Base-by-base conservation (phyloP, 108 stramenopile species). In the Seminavis robusta region DNA sequence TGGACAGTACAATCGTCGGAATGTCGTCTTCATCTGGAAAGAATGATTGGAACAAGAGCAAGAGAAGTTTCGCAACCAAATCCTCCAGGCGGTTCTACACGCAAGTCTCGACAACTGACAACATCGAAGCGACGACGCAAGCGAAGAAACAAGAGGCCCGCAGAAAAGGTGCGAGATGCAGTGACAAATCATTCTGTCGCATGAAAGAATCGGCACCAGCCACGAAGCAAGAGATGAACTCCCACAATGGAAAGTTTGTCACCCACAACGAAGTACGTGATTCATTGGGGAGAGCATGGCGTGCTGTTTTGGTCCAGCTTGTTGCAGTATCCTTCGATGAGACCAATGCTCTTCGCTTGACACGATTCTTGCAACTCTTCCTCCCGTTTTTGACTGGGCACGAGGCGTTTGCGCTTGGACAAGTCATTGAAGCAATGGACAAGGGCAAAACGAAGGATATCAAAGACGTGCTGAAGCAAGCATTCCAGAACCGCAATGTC, bases 401-500 rank as follows among this genome's bases (percentile, higher is more conserved):
- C 39, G 71, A 73, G 31, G 32, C 65, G 0, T 67, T 67, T 38
- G 16, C 67, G 11, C 2, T 73, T 9, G 65, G 46, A 3, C 53
- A 67, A 27, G 15, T 73, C 30, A 60, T 73, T 24, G 47, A 66
- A 31, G 71, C 60, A 6, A 17, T 73, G 40, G 69, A 71, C 30
- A 9, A 47, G 4, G 29, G 27, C 3, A 37, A 39, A 10, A 49
- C 33, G 17, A 16, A 20, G 11, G 65, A 67, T 15, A 10, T 60
- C 0, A 32, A 62, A 24, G 46, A 52, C 33, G 40, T 67, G 11
- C 47, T 73, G 21, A 25, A 26, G 9, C 19, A 48, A 16, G 71
- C 64, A 38, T 67, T 73, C 59, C 55, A 62, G 44, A 73, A 59
- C 40, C 52, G 60, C 39, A 66, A 73, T 33, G 64, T 73, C 6